phyloP scores from a whole-genome alignment of 2,329 filamentous ascomycete genomes.

The Ophiostoma perfectum region DNA sequence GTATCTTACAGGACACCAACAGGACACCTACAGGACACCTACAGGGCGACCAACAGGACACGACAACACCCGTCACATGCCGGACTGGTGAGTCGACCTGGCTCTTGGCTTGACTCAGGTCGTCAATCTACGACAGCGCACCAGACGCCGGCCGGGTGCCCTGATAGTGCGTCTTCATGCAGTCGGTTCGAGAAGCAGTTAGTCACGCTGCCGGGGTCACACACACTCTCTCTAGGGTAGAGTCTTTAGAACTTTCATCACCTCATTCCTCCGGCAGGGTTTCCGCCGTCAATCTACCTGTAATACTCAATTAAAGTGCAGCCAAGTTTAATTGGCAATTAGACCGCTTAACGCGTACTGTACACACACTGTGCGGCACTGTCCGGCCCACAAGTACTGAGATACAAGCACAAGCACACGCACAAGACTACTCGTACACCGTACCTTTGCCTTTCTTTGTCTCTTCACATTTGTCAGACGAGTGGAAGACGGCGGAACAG shows the following conservation, averaged over 20 bases:
- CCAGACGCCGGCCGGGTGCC: too few relatives aligned
- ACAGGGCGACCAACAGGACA: conserved; percentile 6
- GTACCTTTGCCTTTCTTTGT: not conserved
- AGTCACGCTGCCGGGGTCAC: too few relatives aligned
- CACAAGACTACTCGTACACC: not conserved
- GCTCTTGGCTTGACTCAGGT: too few relatives aligned
- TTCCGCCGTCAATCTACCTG: not conserved
- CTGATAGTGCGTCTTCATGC: too few relatives aligned
- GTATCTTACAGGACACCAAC: too few relatives aligned
- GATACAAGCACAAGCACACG: too few relatives aligned
- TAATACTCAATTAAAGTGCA: not conserved
- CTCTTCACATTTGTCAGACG: not conserved
- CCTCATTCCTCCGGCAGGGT: not conserved
- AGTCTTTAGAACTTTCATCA: too few relatives aligned
- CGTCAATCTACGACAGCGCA: too few relatives aligned
- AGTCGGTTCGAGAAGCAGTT: too few relatives aligned
- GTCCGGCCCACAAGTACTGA: not conserved
- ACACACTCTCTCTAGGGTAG: too few relatives aligned
- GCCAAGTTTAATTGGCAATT: not conserved
- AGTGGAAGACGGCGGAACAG: conserved; percentile 11
- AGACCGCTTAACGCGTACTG: conserved; percentile 4
- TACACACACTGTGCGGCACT: not conserved
- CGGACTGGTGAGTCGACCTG: not conserved
- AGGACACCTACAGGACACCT: not conserved
- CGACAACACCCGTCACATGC: not conserved